phyloP scores from a whole-genome alignment of 1,139 yeast genomes.

The Saccharomyces hybrid region DNA sequence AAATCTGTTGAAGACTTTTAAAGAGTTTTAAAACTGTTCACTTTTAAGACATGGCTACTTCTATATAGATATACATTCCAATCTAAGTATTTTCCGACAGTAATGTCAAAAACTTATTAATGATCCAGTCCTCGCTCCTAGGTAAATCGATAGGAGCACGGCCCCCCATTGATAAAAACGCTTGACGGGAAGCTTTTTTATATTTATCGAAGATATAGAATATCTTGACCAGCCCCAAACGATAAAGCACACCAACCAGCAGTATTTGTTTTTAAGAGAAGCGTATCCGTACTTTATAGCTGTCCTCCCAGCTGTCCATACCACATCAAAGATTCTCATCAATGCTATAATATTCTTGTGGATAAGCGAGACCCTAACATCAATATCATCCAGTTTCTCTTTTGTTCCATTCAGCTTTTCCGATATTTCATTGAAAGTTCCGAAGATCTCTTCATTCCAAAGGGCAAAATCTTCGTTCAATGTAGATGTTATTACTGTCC shows the following conservation, averaged over 20 bases:
- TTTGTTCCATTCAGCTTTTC: slow-evolving; percentile 11
- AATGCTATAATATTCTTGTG: neutral
- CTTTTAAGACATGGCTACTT: neutral
- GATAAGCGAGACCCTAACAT: slow-evolving; percentile 1
- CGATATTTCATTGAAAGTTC: slow-evolving; percentile 10
- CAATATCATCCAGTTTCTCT: slow-evolving; percentile 11
- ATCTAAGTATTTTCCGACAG: neutral
- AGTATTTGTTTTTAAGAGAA: neutral
- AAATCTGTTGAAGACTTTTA: neutral
- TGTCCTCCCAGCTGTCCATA: slow-evolving; percentile 1
- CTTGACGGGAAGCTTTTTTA: neutral
- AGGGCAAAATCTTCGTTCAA: slow-evolving; percentile 9
- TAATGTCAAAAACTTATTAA: neutral
- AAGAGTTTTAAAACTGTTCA: neutral
- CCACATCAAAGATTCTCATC: neutral
- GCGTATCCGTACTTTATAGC: neutral
- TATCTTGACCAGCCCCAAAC: neutral
- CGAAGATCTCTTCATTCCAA: slow-evolving; percentile 11
- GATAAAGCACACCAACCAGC: neutral
- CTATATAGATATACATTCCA: neutral
- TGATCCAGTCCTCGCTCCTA: neutral
- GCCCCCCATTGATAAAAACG: neutral
- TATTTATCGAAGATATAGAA: neutral
- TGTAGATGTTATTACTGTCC: slow-evolving; percentile 8
- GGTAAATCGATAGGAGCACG: neutral